These are phyloP conservation scores for Gamarada debralockiae DNA, from an alignment of 495 filamentous ascomycete genomes.

Conservation along the genomic window DNA sequence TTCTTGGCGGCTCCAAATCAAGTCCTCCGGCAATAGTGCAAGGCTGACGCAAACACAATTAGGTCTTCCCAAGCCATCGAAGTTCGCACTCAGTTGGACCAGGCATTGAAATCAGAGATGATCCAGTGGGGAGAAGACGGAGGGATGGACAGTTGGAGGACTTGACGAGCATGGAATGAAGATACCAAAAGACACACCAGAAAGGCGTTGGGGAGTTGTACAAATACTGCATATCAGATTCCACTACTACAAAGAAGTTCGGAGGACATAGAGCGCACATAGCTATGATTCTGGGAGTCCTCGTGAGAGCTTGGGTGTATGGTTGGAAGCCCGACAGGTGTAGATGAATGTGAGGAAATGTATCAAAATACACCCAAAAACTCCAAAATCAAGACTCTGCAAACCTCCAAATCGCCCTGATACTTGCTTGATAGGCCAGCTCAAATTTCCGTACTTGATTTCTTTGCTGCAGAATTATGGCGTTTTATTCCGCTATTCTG, in stretches of 20 bases:
- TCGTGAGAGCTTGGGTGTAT: background rate
- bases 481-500: background rate
- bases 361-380: background rate
- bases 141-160: slow-evolving; percentile 36
- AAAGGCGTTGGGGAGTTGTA: slow-evolving; percentile 23
- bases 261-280: slow-evolving; percentile 2
- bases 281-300: background rate
- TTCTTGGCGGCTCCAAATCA: no score
- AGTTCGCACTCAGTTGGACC: slow-evolving; percentile 45
- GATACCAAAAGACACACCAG: slow-evolving; percentile 3
- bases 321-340: background rate
- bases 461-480: no score
- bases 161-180: slow-evolving; percentile 47
- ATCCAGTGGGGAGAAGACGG: slow-evolving; percentile 21
- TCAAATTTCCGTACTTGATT: no score
- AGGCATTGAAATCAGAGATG: slow-evolving; percentile 42
- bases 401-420: no score
- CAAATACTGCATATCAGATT: background rate
- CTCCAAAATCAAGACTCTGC: background rate
- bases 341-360: background rate
- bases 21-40: background rate
- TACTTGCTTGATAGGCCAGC: no score
- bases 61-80: slow-evolving; percentile 47
- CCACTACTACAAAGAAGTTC: background rate
- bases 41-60: background rate